Conservation (phyloP, 2,329 filamentous ascomycete species). For the Aspergillus floridensis region DNA sequence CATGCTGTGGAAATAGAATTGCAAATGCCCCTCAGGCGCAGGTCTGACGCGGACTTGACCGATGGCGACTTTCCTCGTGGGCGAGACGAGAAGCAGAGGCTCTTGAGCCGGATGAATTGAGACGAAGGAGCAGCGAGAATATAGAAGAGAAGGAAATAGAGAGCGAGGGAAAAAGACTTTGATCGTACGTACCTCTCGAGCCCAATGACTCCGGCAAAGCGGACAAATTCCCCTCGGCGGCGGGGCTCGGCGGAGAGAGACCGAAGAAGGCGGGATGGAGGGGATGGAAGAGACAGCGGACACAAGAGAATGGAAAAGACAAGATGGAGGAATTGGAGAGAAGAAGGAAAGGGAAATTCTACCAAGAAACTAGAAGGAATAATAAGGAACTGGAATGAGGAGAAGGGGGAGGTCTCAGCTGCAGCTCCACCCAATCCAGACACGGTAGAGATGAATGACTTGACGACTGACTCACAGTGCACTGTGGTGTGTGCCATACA, state of each 20-base stretch:
- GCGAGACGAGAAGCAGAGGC: neutral
- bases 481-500: too few species aligned
- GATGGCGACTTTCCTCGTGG: neutral
- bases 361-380: neutral
- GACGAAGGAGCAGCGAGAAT: neutral
- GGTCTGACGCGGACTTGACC: neutral
- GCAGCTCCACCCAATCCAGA: neutral
- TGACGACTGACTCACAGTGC: neutral
- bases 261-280: neutral
- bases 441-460: neutral
- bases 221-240: neutral
- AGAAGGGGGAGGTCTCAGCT: neutral
- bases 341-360: neutral
- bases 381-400: neutral
- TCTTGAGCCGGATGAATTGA: neutral
- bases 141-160: neutral
- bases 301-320: neutral
- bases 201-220: neutral
- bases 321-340: neutral
- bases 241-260: neutral
- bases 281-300: neutral
- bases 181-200: neutral
- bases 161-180: neutral
- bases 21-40: neutral
- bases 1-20: constrained; percentile 13